Base-by-base conservation (phyloP, 352 stramenopile species). In the Thalassiosira oceanica region DNA sequence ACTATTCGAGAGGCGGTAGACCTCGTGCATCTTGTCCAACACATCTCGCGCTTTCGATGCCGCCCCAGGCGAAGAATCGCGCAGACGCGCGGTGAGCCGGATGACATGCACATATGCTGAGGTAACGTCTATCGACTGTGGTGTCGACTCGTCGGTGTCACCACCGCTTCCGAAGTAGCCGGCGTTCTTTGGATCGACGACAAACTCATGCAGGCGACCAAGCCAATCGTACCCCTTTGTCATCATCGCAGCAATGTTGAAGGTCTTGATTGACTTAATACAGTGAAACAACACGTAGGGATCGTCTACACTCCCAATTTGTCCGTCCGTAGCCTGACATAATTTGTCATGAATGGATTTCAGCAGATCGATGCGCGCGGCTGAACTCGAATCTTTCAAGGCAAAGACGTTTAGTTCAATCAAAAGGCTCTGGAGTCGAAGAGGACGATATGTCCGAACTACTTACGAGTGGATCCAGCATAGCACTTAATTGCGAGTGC, bases 201-300 rank as follows among this genome's bases (percentile, higher is more conserved):
- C 56, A 55, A 75, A 75, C 20, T 46, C 35, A 46, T 76, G 58
- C 27, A 80, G 23, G 26, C 48, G 61, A 3, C 23, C 27, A 20
- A 80, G 23, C 62, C 70, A 80, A 11, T 68, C 53, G 0, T 68
- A 23, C n/a, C 53, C 70, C 21, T 57, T 39, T 37, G 61, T 39
- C 6, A 31, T 49, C 23, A 78, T 54, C 27, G 67, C 46, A 10
- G 60, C 29, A 13, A 51, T 62, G 23, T 60, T 28, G 21, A 74
- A 63, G 48, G 69, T 81, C 37, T 48, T 71, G 1, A 81, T 41
- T n/a, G 29, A 48, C 51, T 76, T 78, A 21, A 81, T 75, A 0
- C 65, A 81, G 36, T 76, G 60, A 13, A 78, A 48, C 16, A 78
- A 26, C 8, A 81, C 52, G 43, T 69, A 81, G 21, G 71, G 71